Base-by-base conservation (phyloP, 1,284 basidiomycete genomes). In the Vanrija pseudolonga region DNA sequence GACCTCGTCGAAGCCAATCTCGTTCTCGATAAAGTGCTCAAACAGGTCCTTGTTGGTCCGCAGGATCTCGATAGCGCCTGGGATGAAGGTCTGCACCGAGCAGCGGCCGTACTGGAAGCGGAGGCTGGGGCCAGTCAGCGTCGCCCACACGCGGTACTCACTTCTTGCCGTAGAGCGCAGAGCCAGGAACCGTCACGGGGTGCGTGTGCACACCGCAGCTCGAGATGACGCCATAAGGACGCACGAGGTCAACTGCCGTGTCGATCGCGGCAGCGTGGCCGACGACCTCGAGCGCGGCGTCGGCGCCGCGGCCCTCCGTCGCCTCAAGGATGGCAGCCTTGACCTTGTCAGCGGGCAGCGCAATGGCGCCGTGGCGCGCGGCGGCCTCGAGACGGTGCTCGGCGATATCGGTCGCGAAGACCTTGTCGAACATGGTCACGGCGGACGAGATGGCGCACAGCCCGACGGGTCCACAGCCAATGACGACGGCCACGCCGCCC, bases 61-160 rank as follows among this genome's bases (percentile, higher is more conserved):
- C 74, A 93, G 75, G 18, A 92, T 72, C 64, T 86, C 83, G 39
- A 88, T 79, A 0, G 88, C 89, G 55, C 83, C 75, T 3, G 84
- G 84, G 59, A 90, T 86, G 80, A 90, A 85, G 0, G 86, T 84
- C 11, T 85, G 81, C 6, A 89, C 90, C 11, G 90, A 90, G 68
- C 91, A 95, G n/a, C 91, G 82, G 15, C 92, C 92, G 47, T 72
- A 74, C 56, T 71, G 67, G 24, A 74, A 45, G 23, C 64, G 61
- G 11, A 70, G 52, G 54, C 56, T 58, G 37, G 26, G 9, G 9
- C 40, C n/a, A n/a, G 28, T 11, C 1, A 26, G 18, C 15, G 15
- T 47, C 9, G 5, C 9, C 4, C 32, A 14, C 32, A 15, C 12
- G 32, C 32, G 32, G 4, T 9, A 50, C 56, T 43, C 20, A 58